Evolutionary conservation across 306 rosid species (phyloP).

Genomic region (Quercus variabilis): DNA sequence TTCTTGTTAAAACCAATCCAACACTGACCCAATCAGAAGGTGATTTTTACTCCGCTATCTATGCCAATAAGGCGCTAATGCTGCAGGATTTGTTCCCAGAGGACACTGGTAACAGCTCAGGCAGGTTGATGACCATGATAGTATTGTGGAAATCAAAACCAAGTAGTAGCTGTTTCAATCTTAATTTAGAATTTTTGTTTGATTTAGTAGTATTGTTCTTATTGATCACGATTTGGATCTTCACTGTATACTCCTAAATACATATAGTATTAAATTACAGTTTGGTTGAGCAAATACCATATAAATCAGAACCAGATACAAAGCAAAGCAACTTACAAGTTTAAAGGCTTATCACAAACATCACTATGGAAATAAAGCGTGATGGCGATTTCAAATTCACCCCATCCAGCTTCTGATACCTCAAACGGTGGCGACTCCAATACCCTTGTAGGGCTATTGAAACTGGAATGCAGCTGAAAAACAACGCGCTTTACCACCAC

Average conservation of each 20-base stretch:
- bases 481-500: constrained; percentile 58
- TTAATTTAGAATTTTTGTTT: background rate
- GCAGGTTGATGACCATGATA: background rate
- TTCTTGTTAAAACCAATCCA: background rate
- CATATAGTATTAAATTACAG: constrained; percentile 14
- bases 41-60: background rate
- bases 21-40: background rate
- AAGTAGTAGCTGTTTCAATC: background rate
- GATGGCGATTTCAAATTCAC: constrained; percentile 73
- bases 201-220: background rate
- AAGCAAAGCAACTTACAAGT: constrained; percentile 54
- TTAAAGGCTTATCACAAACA: constrained; percentile 73
- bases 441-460: constrained; percentile 69
- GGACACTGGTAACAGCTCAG: background rate
- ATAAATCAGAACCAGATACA: constrained; percentile 21
- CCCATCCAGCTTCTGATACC: constrained; percentile 83
- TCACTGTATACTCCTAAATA: constrained; percentile 8
- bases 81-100: background rate
- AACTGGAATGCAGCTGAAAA: constrained; percentile 86
- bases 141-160: background rate
- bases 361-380: constrained; percentile 65
- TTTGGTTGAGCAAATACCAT: constrained; percentile 3
- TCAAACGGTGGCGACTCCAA: constrained; percentile 79
- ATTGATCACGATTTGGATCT: constrained; percentile 4
- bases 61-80: background rate